These are phyloP conservation scores for Phytophthora litchii DNA, from an alignment of 352 stramenopile genomes.

Conservation along the genomic window DNA sequence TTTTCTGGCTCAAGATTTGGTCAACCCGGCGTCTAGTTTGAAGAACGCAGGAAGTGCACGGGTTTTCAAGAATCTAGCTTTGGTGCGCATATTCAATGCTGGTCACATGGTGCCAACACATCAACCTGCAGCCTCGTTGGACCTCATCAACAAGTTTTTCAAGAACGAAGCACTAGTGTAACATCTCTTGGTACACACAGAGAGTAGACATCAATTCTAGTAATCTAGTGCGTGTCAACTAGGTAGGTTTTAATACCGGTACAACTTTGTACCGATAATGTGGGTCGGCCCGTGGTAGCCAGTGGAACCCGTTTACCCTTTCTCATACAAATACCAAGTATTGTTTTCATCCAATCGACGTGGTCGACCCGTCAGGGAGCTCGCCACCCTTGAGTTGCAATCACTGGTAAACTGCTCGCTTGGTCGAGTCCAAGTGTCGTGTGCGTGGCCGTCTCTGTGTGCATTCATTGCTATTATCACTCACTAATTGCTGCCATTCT, in stretches of 20 bases:
- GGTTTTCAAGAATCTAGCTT: slow-evolving; percentile 44
- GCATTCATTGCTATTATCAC: background rate
- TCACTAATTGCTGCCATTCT: slow-evolving; percentile 21
- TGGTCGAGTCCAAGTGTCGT: slow-evolving; percentile 27
- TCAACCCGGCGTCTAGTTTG: slow-evolving; percentile 16
- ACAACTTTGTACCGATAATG: background rate
- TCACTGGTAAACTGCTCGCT: slow-evolving; percentile 32
- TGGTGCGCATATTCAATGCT: slow-evolving; percentile 58
- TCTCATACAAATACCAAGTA: slow-evolving; percentile 9
- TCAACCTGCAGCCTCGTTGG: slow-evolving; percentile 48
- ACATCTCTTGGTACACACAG: too few species aligned
- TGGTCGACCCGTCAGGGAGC: slow-evolving; percentile 13
- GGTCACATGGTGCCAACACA: slow-evolving; percentile 67
- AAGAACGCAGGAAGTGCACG: slow-evolving; percentile 36
- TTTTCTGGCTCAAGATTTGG: slow-evolving; percentile 30
- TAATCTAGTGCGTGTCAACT: too few species aligned
- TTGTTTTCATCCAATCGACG: slow-evolving; percentile 22
- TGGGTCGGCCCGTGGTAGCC: slow-evolving; percentile 14
- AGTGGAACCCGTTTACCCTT: slow-evolving; percentile 31
- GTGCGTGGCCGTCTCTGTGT: slow-evolving; percentile 27
- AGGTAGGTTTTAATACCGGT: background rate
- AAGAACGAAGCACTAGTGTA: slow-evolving; percentile 38
- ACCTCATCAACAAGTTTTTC: slow-evolving; percentile 64
- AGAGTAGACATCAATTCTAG: too few species aligned
- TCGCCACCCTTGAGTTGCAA: slow-evolving; percentile 33